Evolutionary conservation across 768 basidiomycete species (phyloP), one percentile per base, ranked within the genome.

Genomic region (Naganishia friedmannii): DNA sequence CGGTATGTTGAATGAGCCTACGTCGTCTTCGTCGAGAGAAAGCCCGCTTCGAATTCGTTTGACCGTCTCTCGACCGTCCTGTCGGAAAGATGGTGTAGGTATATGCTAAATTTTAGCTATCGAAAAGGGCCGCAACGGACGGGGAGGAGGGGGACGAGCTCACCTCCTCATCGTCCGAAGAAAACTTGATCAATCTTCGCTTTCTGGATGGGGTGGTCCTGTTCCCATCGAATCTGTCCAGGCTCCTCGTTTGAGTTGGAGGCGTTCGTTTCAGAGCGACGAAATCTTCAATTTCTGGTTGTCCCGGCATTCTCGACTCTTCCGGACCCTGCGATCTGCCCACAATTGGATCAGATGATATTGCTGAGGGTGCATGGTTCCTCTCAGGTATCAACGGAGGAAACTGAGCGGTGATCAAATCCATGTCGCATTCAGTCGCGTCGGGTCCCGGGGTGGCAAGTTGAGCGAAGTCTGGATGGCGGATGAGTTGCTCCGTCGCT

Each of bases 141-240:
- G n/a, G n/a, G n/a, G n/a, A n/a, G n/a, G n/a, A n/a, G n/a, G n/a
- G n/a, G n/a, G n/a, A 13, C 3, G n/a, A 51, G 23, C 48, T 26
- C 48, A 51, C 48, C 48, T 51, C 48, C n/a, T 51, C 48, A 23
- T 51, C 48, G 19, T 51, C 48, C n/a, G 48, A 51, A n/a, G 48
- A 51, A 51, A 51, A 23, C 21, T 26, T 26, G 48, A 51, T 51
- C n/a, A 51, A 51, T 51, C 48, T 51, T 7, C 48, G 48, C 48
- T 26, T 51, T 51, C 23, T 51, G 23, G 48, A 51, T 3, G 48
- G 48, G 6, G 48, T 26, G 6, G 48, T 51, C 23, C 6, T 23
- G 48, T 21, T 23, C 23, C 21, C 48, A 2, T 42, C 15, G 15
- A 13, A 42, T 51, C 48, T 51, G 23, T 51, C 48, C 23, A n/a